A percentile compares a stretch with the other conserved stretches of the same genome.
Evolutionary conservation across 768 basidiomycete genomes (phyloP).

Genomic region (Mycena polygramma): DNA sequence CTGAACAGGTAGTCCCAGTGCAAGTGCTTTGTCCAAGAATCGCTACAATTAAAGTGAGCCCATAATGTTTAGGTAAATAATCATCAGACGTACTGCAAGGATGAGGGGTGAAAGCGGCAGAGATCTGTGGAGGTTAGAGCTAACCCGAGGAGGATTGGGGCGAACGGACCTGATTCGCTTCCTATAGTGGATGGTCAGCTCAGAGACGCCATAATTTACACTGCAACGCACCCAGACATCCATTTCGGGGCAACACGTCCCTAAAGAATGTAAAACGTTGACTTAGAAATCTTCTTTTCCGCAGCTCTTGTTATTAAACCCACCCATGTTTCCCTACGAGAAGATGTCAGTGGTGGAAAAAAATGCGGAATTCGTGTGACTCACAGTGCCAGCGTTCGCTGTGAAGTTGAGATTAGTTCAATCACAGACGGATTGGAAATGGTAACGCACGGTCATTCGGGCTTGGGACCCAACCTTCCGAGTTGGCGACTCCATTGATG

Average conservation of each 20-base stretch:
- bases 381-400: slow-evolving; percentile 53
- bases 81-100: slow-evolving; percentile 46
- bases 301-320: slow-evolving; percentile 5
- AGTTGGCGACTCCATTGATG: slow-evolving; percentile 59
- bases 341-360: not conserved
- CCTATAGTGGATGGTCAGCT: slow-evolving; percentile 18
- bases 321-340: not conserved
- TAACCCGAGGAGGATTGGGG: slow-evolving; percentile 38
- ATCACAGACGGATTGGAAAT: slow-evolving; percentile 4
- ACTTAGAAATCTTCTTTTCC: slow-evolving; percentile 7
- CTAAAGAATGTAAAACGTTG: slow-evolving; percentile 16
- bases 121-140: slow-evolving; percentile 30
- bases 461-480: slow-evolving; percentile 19
- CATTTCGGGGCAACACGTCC: slow-evolving; percentile 39
- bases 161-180: slow-evolving; percentile 38
- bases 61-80: slow-evolving; percentile 11
- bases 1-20: slow-evolving; percentile 49
- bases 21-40: slow-evolving; percentile 52
- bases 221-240: slow-evolving; percentile 33
- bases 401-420: slow-evolving; percentile 1
- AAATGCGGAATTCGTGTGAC: no score
- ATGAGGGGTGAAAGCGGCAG: no score
- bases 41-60: slow-evolving; percentile 23
- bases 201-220: slow-evolving; percentile 20
- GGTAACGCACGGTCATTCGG: slow-evolving; percentile 26